These are phyloP conservation scores for Rickenella mellea DNA, from an alignment of 768 basidiomycete genomes.

Conservation along the genomic window DNA sequence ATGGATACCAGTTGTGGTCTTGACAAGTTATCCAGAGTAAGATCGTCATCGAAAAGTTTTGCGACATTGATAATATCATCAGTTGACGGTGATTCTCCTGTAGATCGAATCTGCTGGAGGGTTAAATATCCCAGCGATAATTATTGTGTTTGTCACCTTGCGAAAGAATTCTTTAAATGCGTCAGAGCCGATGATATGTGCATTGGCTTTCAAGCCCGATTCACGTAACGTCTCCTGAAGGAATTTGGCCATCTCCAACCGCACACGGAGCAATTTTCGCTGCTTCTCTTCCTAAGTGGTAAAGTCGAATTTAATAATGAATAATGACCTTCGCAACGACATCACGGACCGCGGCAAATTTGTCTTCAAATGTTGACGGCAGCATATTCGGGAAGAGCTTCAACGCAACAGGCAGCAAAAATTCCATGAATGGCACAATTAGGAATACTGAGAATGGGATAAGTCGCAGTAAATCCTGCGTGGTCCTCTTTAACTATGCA, in stretches of 20 bases:
- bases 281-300: slow-evolving; percentile 82
- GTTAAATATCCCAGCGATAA: not conserved
- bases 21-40: slow-evolving; percentile 95
- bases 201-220: slow-evolving; percentile 84
- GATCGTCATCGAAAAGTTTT: slow-evolving; percentile 93
- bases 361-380: slow-evolving; percentile 96
- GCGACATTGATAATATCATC: slow-evolving; percentile 90
- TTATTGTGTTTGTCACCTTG: slow-evolving; percentile 43
- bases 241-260: slow-evolving; percentile 99
- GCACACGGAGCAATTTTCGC: slow-evolving; percentile 86
- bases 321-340: slow-evolving; percentile 1
- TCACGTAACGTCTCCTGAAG: slow-evolving; percentile 95
- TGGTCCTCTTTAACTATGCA: slow-evolving; percentile 82
- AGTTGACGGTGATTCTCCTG: slow-evolving; percentile 87
- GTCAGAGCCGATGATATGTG: slow-evolving; percentile 87
- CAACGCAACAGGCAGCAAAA: slow-evolving; percentile 89
- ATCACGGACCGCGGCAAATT: slow-evolving; percentile 73
- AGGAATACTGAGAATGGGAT: slow-evolving; percentile 94
- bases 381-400: slow-evolving; percentile 99
- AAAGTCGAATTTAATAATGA: not conserved
- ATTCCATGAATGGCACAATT: slow-evolving; percentile 96
- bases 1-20: slow-evolving; percentile 97
- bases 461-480: slow-evolving; percentile 83
- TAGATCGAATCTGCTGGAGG: slow-evolving; percentile 68
- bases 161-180: slow-evolving; percentile 99